Conservation (phyloP, 2,329 filamentous ascomycete species). For the Aspergillus novofumigatus region DNA sequence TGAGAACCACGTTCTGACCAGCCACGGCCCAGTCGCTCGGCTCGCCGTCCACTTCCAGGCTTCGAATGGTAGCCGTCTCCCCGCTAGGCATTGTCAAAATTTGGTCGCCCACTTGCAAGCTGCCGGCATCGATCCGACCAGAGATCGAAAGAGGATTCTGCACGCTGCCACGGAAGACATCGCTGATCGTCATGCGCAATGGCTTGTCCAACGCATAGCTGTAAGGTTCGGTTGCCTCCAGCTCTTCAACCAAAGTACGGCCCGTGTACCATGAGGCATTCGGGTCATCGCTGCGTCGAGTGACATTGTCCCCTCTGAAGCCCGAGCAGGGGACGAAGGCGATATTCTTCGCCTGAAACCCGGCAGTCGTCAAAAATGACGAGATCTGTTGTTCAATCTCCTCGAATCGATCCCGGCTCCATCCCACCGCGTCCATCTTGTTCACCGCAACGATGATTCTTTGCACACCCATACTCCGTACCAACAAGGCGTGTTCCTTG, state of each 20-base stretch:
- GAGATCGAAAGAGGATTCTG: slow-evolving; percentile 80
- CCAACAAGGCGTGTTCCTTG: slow-evolving; percentile 83
- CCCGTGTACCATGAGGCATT: slow-evolving; percentile 75
- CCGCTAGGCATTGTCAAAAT: slow-evolving; percentile 75
- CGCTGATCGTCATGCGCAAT: slow-evolving; percentile 78
- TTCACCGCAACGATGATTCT: slow-evolving; percentile 87
- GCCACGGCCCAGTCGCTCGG: slow-evolving; percentile 84
- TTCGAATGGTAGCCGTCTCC: slow-evolving; percentile 76
- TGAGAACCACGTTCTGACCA: slow-evolving; percentile 81
- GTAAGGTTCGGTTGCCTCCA: slow-evolving; percentile 76
- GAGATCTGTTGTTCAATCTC: slow-evolving; percentile 80
- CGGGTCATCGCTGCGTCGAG: slow-evolving; percentile 43
- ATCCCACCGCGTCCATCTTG: slow-evolving; percentile 83
- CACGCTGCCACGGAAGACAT: slow-evolving; percentile 76
- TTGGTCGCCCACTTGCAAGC: slow-evolving; percentile 76
- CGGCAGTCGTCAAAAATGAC: slow-evolving; percentile 75
- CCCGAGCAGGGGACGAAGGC: slow-evolving; percentile 88
- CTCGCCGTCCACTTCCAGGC: slow-evolving; percentile 70
- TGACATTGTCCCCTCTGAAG: slow-evolving; percentile 81
- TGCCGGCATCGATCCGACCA: slow-evolving; percentile 80
- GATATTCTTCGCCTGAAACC: slow-evolving; percentile 76
- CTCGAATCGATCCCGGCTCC: slow-evolving; percentile 77
- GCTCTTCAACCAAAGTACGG: slow-evolving; percentile 71
- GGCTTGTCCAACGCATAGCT: slow-evolving; percentile 70
- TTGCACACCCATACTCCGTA: slow-evolving; percentile 86